Percentiles rank a stretch among this genome's conserved stretches.
Conservation (phyloP, 805 yeast genomes). For the Maudiozyma turicensis region DNA sequence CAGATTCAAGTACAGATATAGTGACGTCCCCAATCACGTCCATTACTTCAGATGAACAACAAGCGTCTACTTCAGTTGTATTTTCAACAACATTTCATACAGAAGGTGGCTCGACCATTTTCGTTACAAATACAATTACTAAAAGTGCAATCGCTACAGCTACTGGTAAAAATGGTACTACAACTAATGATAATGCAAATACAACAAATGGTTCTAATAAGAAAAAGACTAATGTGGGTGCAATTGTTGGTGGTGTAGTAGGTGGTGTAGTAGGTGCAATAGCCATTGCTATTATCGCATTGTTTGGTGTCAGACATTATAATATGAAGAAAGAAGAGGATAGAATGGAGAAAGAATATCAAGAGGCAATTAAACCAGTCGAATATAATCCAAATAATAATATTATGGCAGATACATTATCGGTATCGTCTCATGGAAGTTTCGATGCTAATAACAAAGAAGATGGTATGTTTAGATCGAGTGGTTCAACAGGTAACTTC, state of each 20-base stretch:
- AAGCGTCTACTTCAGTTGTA: constrained; percentile 10
- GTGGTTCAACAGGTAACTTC: neutral
- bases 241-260: constrained; percentile 54
- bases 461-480: constrained; percentile 1
- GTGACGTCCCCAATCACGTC: constrained; percentile 13
- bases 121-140: constrained; percentile 22
- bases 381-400: constrained; percentile 14
- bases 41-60: neutral
- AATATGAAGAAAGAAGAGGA: constrained; percentile 35
- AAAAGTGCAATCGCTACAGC: constrained; percentile 10
- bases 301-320: constrained; percentile 32
- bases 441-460: constrained; percentile 3
- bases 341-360: constrained; percentile 47
- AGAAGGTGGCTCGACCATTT: constrained; percentile 24
- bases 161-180: constrained; percentile 1
- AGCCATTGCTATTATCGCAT: constrained; percentile 31
- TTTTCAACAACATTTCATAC: constrained; percentile 19
- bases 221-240: constrained; percentile 35
- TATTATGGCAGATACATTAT: neutral
- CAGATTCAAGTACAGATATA: neutral
- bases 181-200: constrained; percentile 1
- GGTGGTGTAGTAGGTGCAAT: constrained; percentile 45
- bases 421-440: constrained; percentile 6
- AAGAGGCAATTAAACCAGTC: constrained; percentile 44
- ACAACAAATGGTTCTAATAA: constrained; percentile 2